Evolutionary conservation across 805 yeast genomes (phyloP).

Genomic region (Hanseniaspora taiwanica): DNA sequence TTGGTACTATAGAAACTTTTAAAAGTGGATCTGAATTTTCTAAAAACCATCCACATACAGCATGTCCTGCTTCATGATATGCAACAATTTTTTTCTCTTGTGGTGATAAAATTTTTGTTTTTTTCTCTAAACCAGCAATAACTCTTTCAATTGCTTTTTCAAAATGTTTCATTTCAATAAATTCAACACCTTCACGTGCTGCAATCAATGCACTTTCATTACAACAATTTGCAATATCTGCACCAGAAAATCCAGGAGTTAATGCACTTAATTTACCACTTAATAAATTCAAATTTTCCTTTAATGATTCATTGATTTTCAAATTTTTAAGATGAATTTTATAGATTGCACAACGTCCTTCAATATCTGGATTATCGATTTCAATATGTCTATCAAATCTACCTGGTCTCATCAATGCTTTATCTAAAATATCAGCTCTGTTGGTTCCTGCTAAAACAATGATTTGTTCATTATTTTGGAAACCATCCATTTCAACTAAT

Average conservation of each 20-base stretch:
- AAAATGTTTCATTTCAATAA: constrained; percentile 66
- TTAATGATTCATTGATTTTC: constrained; percentile 36
- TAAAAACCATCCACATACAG: constrained; percentile 94
- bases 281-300: constrained; percentile 37
- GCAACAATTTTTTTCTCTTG: constrained; percentile 88
- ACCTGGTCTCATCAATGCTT: constrained; percentile 92
- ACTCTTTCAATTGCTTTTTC: constrained; percentile 96
- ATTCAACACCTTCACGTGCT: constrained; percentile 65
- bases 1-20: constrained; percentile 91
- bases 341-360: constrained; percentile 89
- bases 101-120: constrained; percentile 66
- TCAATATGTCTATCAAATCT: constrained; percentile 90
- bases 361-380: constrained; percentile 87
- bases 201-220: constrained; percentile 97
- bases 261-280: constrained; percentile 86
- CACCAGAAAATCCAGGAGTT: constrained; percentile 98
- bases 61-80: constrained; percentile 98
- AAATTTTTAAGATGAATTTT: constrained; percentile 71
- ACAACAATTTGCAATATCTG: constrained; percentile 93
- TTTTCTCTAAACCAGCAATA: constrained; percentile 90
- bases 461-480: constrained; percentile 78
- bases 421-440: constrained; percentile 85
- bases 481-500: constrained; percentile 98
- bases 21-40: constrained; percentile 84
- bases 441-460: constrained; percentile 97